Conservation (phyloP, 2,329 filamentous ascomycete genomes). For the Dothidotthia symphoricarpi region DNA sequence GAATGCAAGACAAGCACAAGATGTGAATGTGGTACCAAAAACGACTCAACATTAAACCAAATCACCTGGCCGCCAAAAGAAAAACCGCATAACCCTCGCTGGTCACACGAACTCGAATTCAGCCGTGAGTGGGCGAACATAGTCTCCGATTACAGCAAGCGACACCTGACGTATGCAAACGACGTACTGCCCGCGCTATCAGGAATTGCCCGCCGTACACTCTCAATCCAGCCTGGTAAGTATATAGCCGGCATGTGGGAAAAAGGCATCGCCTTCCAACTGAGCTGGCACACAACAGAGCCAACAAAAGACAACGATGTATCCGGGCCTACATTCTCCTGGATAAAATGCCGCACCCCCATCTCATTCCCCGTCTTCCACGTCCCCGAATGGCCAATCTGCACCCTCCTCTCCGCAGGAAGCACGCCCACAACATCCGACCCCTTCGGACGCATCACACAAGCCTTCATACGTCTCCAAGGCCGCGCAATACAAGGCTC, state of each 20-base stretch:
- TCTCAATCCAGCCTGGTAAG: neutral
- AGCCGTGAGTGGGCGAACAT: neutral
- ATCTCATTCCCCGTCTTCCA: no score
- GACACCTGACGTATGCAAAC: slow-evolving; percentile 1
- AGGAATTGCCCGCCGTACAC: slow-evolving; percentile 4
- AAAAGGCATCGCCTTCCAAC: neutral
- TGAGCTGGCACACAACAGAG: neutral
- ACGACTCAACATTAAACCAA: neutral
- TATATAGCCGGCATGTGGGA: slow-evolving; percentile 11
- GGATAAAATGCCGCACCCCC: neutral
- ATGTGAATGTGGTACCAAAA: slow-evolving; percentile 7
- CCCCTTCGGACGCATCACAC: neutral
- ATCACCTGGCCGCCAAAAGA: neutral
- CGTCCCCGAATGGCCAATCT: no score
- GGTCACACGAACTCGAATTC: no score
- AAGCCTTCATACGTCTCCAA: no score
- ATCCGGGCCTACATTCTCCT: neutral
- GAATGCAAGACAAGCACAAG: slow-evolving; percentile 1
- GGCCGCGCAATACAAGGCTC: no score
- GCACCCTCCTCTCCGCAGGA: neutral
- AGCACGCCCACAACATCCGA: neutral
- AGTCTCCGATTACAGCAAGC: neutral
- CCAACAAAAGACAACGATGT: no score
- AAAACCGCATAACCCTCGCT: no score
- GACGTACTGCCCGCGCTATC: slow-evolving; percentile 10